Base-by-base conservation (phyloP, 2,329 filamentous ascomycete genomes). In the Sporothrix euskadiensis region DNA sequence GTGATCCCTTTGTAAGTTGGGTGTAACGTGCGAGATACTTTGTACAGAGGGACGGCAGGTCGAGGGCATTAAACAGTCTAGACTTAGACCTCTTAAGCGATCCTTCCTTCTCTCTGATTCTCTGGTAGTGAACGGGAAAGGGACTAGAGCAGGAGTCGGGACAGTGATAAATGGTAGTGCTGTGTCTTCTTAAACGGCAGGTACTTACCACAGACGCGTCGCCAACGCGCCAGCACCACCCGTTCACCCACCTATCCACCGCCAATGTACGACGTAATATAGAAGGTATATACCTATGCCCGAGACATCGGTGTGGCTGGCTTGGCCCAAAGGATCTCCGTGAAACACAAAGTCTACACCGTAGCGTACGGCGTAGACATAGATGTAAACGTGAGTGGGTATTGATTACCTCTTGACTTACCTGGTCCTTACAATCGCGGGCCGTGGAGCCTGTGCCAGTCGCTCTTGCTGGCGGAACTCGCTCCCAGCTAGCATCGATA, bases 261-360 rank as follows among this genome's bases (percentile, higher is more conserved):
- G 35, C 52, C 52, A 56, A 30, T 14, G 8, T n/a, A n/a, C n/a
- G n/a, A n/a, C n/a, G n/a, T 8, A 41, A 12, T 57, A 10, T 26
- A 32, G 54, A 63, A 19, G 52, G 8, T 35, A 22, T 22, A 65
- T 65, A 35, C 59, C 59, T 65, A 9, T 65, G 59, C n/a, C 59
- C 59, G 61, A 65, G 61, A 65, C 61, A 65, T 44, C 61, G 39
- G 61, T 10, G 12, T 65, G 61, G 61, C 39, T 65, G 61, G 59
- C 61, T 26, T 44, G 61, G 56, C 9, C 35, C n/a, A 41, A 32
- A 63, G 56, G 57, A 61, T 61, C 30, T 61, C 30, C 57, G 32
- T 61, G 32, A 32, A 39, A 14, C 16, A 49, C 4, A 19, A 4
- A 49, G 44, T 14, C 41, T 44, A 9, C 52, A 54, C 26, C 52